A percentile compares a stretch with the other conserved stretches of the same genome.
These are phyloP conservation scores for Boletellus emodensis DNA, from an alignment of 768 basidiomycete species.

Conservation along the genomic window DNA sequence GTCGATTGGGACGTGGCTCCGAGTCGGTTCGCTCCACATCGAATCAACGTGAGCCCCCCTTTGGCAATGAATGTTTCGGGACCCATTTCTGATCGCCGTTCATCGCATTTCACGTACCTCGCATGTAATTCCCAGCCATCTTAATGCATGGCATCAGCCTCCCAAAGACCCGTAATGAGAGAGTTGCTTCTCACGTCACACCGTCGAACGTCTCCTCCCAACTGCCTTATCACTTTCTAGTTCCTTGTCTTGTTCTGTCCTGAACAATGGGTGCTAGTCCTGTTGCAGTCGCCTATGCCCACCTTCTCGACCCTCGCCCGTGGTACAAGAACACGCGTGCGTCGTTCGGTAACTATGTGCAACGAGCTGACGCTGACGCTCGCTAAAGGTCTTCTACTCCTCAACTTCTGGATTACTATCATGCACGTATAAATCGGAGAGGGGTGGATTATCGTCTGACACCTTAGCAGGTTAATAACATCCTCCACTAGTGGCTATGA, in stretches of 20 bases:
- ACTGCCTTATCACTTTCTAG: too few relatives aligned
- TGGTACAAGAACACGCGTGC: constrained; percentile 73
- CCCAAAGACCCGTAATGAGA: too few relatives aligned
- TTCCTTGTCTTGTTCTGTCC: neutral
- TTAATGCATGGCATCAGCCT: too few relatives aligned
- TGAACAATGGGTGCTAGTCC: constrained; percentile 55
- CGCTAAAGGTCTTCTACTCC: constrained; percentile 44
- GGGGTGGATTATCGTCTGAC: neutral
- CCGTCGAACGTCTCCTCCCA: too few relatives aligned
- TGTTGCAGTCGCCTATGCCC: constrained; percentile 42
- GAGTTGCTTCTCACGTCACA: neutral
- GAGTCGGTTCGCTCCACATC: neutral
- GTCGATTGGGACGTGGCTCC: too few relatives aligned
- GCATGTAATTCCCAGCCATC: too few relatives aligned
- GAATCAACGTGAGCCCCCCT: too few relatives aligned
- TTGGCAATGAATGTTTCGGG: neutral
- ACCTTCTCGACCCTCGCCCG: constrained; percentile 56
- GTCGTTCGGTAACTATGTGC: constrained; percentile 3
- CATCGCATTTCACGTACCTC: constrained; percentile 5
- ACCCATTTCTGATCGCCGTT: neutral
- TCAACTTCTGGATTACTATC: constrained; percentile 65
- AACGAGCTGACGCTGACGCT: neutral
- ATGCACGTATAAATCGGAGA: constrained; percentile 50
- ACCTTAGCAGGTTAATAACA: constrained; percentile 29
- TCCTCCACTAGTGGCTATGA: constrained; percentile 38